Percentiles rank a stretch among this genome's conserved stretches.
Evolutionary conservation across 129 eudicot genomes (phyloP).

Genomic region (Tagetes erecta): DNA sequence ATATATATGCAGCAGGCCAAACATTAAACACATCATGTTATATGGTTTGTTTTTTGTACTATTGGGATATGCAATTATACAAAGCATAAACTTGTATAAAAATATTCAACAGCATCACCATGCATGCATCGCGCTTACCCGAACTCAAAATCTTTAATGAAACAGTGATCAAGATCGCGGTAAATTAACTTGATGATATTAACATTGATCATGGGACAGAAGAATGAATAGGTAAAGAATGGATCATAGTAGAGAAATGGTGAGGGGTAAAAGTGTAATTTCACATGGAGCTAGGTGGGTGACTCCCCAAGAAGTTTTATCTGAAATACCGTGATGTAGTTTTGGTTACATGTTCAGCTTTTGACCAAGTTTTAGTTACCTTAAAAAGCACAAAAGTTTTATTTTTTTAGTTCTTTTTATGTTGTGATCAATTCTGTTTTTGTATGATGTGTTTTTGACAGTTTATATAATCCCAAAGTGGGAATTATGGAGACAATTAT

Average conservation of each 20-base stretch:
- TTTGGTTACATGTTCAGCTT: slow-evolving; percentile 25
- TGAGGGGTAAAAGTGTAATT: slow-evolving; percentile 11
- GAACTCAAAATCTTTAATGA: slow-evolving; percentile 1
- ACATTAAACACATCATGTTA: slow-evolving; percentile 3
- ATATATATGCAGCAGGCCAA: slow-evolving; percentile 35
- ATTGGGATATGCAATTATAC: slow-evolving; percentile 25
- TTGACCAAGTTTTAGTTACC: slow-evolving; percentile 19
- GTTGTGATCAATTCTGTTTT: slow-evolving; percentile 23
- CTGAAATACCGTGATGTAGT: slow-evolving; percentile 38
- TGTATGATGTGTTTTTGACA: slow-evolving; percentile 8
- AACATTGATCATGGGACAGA: not conserved
- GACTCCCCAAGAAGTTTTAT: slow-evolving; percentile 39
- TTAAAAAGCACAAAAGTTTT: slow-evolving; percentile 38
- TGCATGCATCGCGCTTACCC: slow-evolving; percentile 28
- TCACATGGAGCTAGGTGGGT: slow-evolving; percentile 22
- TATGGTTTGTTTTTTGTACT: not conserved
- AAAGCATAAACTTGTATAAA: slow-evolving; percentile 20
- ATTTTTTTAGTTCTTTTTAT: slow-evolving; percentile 19
- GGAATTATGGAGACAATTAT: slow-evolving; percentile 36
- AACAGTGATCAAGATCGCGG: slow-evolving; percentile 12
- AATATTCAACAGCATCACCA: slow-evolving; percentile 1
- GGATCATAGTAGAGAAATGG: not conserved
- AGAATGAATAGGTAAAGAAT: not conserved
- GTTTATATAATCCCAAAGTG: slow-evolving; percentile 40
- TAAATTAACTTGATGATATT: slow-evolving; percentile 5